Evolutionary conservation across 192 early-diverging fungal genomes (phyloP).

Genomic region (Gryganskiella cystojenkinii): DNA sequence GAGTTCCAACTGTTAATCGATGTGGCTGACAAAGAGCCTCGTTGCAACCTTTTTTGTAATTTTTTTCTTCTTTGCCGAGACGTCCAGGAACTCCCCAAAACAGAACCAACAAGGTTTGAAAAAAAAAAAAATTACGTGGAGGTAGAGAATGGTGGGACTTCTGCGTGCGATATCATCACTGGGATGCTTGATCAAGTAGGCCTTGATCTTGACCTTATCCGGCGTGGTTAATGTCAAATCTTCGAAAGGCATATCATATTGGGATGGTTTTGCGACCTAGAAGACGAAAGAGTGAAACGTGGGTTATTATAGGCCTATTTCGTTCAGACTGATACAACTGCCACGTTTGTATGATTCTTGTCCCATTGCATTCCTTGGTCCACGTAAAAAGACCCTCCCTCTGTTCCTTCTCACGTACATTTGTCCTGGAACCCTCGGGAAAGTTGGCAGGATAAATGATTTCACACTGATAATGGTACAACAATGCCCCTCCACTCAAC

Average conservation of each 20-base stretch:
- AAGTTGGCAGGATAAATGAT: slow-evolving; percentile 81
- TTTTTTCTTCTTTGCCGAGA: too few relatives aligned
- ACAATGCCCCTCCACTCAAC: slow-evolving; percentile 56
- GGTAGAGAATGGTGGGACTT: slow-evolving; percentile 86
- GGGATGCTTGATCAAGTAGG: slow-evolving; percentile 77
- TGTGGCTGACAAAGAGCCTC: too few relatives aligned
- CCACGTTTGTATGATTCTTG: too few relatives aligned
- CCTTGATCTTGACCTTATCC: slow-evolving; percentile 83
- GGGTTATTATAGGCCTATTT: background rate
- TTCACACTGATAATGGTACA: slow-evolving; percentile 80
- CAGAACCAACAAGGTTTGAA: background rate
- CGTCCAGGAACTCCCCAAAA: too few relatives aligned
- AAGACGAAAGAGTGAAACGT: background rate
- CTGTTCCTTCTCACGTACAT: slow-evolving; percentile 32
- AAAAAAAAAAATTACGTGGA: slow-evolving; percentile 69
- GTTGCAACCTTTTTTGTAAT: too few relatives aligned
- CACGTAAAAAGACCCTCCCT: too few relatives aligned
- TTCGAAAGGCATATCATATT: slow-evolving; percentile 71
- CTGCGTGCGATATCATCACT: slow-evolving; percentile 63
- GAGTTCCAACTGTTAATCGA: background rate
- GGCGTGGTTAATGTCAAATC: slow-evolving; percentile 78
- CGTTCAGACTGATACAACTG: too few relatives aligned
- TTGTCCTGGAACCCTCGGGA: slow-evolving; percentile 63
- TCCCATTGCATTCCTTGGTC: too few relatives aligned
- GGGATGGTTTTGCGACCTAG: slow-evolving; percentile 76